Evolutionary conservation across 78 protist genomes (phyloP).

Genomic region (Anaeramoeba flamelloides): DNA sequence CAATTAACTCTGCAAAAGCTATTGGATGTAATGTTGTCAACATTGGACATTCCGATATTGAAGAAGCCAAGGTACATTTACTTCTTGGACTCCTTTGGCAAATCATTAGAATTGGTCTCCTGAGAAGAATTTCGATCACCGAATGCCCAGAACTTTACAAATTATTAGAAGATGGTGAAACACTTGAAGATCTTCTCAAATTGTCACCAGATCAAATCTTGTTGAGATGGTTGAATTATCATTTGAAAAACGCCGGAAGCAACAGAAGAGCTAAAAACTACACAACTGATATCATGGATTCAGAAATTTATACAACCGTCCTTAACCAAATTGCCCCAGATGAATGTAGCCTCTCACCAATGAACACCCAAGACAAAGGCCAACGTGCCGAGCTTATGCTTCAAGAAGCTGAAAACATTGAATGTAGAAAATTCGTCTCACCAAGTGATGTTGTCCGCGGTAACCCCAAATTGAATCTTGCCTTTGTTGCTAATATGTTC

Average conservation of each 20-base stretch:
- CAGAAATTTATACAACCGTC: constrained; percentile 59
- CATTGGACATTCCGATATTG: no score
- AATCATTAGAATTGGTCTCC: constrained; percentile 66
- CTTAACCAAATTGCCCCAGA: constrained; percentile 57
- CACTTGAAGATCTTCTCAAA: constrained; percentile 49
- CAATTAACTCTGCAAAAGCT: constrained; percentile 67
- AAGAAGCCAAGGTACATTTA: no score
- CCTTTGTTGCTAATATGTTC: constrained; percentile 84
- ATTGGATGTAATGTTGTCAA: constrained; percentile 71
- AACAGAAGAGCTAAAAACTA: constrained; percentile 63
- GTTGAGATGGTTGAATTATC: constrained; percentile 78
- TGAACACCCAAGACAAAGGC: constrained; percentile 21
- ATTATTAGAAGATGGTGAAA: constrained; percentile 67
- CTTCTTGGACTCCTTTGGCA: constrained; percentile 84
- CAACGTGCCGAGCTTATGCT: constrained; percentile 63
- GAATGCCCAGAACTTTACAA: constrained; percentile 70
- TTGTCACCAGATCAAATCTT: constrained; percentile 69
- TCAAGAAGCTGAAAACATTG: constrained; percentile 58
- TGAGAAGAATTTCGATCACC: constrained; percentile 49
- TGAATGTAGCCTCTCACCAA: constrained; percentile 28
- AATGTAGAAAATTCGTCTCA: constrained; percentile 47
- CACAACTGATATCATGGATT: constrained; percentile 50
- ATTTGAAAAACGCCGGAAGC: constrained; percentile 58
- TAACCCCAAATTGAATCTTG: constrained; percentile 66
- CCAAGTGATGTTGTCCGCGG: constrained; percentile 61